These are phyloP conservation scores for Thielaviopsis ethacetica DNA, from an alignment of 2,329 filamentous ascomycete species.

Conservation along the genomic window DNA sequence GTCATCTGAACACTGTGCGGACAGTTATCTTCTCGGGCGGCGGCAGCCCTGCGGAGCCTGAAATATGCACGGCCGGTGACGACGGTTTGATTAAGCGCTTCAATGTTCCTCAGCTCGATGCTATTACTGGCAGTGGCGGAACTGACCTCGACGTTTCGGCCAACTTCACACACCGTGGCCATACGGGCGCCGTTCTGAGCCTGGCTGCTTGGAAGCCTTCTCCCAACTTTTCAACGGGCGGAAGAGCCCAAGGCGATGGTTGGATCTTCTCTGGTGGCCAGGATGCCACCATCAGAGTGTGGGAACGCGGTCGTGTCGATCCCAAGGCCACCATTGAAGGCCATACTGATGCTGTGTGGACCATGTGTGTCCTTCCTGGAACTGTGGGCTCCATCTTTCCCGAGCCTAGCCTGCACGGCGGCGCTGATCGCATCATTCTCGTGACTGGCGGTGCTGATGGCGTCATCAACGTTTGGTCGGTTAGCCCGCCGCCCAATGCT, in stretches of 20 bases:
- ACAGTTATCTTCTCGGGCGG: slow-evolving; percentile 94
- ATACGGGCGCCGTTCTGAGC: slow-evolving; percentile 76
- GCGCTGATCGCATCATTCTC: slow-evolving; percentile 72
- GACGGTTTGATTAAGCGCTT: slow-evolving; percentile 94
- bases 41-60: slow-evolving; percentile 85
- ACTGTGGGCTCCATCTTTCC: slow-evolving; percentile 71
- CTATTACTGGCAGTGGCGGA: slow-evolving; percentile 26
- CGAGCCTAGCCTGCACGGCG: slow-evolving; percentile 55
- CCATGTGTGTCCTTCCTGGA: slow-evolving; percentile 77
- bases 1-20: slow-evolving; percentile 84
- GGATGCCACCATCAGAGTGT: slow-evolving; percentile 82
- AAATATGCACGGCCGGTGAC: slow-evolving; percentile 91
- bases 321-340: slow-evolving; percentile 89
- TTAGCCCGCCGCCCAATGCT: slow-evolving; percentile 76
- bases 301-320: slow-evolving; percentile 88
- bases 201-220: slow-evolving; percentile 76
- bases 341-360: slow-evolving; percentile 92
- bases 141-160: slow-evolving; percentile 78
- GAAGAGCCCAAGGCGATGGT: slow-evolving; percentile 75
- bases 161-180: slow-evolving; percentile 89
- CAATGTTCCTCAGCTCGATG: slow-evolving; percentile 74
- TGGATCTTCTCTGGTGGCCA: slow-evolving; percentile 98
- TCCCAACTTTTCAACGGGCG: slow-evolving; percentile 77
- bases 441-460: slow-evolving; percentile 85
- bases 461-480: slow-evolving; percentile 82